phyloP scores from a whole-genome alignment of 2,329 filamentous ascomycete species.

The Ophiosphaerella narmari region DNA sequence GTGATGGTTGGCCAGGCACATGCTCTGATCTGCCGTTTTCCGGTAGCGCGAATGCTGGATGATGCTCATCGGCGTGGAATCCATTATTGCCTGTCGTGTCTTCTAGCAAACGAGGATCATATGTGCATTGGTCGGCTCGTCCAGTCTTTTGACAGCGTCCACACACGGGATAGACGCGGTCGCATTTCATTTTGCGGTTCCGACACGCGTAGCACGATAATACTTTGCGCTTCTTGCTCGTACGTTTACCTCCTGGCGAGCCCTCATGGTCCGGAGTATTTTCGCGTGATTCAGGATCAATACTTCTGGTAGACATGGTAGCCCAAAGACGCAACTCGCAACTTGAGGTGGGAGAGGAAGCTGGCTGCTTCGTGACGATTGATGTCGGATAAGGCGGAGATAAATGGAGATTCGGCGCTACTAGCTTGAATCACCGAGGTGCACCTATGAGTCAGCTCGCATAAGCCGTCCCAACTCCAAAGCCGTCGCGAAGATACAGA shows the following conservation, averaged over 20 bases:
- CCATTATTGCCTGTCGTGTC: conserved; percentile 25
- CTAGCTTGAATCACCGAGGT: background rate
- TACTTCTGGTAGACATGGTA: conserved; percentile 34
- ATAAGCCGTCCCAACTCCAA: background rate
- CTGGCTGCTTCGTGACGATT: conserved; percentile 1
- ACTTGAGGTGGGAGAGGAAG: background rate
- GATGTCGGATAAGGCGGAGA: conserved; percentile 31
- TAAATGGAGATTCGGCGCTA: conserved; percentile 5
- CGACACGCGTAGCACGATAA: conserved; percentile 54
- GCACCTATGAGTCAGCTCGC: background rate
- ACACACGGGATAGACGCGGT: conserved; percentile 52
- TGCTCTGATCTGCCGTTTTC: conserved; percentile 8
- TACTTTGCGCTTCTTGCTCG: conserved; percentile 50
- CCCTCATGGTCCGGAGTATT: conserved; percentile 35
- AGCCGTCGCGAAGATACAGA: no score
- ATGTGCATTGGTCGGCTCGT: conserved; percentile 49
- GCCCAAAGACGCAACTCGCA: background rate
- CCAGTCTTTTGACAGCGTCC: conserved; percentile 51
- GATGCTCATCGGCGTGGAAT: conserved; percentile 24
- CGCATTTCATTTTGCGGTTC: conserved; percentile 54
- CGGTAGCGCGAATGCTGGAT: conserved; percentile 4
- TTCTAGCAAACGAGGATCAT: conserved; percentile 45
- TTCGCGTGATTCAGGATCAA: conserved; percentile 35
- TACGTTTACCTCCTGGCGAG: conserved; percentile 47
- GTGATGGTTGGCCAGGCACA: conserved; percentile 3